Evolutionary conservation across 2,329 filamentous ascomycete species (phyloP), one percentile per base, ranked within the genome.

Genomic region (Diplodia mutila): DNA sequence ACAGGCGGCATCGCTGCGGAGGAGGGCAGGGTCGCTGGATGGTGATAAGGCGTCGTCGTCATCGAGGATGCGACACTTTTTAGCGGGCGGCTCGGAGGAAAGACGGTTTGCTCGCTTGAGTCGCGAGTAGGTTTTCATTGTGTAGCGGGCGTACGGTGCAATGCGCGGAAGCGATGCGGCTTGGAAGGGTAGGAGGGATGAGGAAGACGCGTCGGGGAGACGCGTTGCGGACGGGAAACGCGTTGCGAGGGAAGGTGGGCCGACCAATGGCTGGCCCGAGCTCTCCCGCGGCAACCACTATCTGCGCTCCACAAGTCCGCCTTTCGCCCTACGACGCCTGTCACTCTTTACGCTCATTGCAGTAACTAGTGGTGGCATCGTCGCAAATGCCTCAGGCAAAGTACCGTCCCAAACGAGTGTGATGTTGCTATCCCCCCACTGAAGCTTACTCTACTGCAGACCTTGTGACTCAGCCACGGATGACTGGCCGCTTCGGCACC

Each of bases 61-160:
- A 25, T 54, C 34, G 32, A 42, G 29, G 16, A 80, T 73, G 74
- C 78, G 76, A 73, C 76, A 72, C 64, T 77, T 77, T 69, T 80
- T 80, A 39, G 73, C 69, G 11, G 76, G 72, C 25, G 76, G 75
- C 67, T 77, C 76, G 53, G 74, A 74, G 68, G 76, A 73, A 66
- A 71, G 70, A 23, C 74, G 65, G 46, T 73, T 68, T 57, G 70
- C 73, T 70, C 75, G 77, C 54, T 70, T 72, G 57, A 75, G 73
- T 70, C 78, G 77, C 68, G 78, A 76, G 70, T 80, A 80, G 7
- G 78, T 80, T 61, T 71, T 73, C 29, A 76, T 69, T 8, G 34
- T n/a, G 12, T 32, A 4, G 23, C 27, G 61, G 27, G 11, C 3
- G 63, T 29, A n/a, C 12, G 34, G 37, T 23, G 63, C 63, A 52